phyloP scores from a whole-genome alignment of 176 grass and related monocot genomes.

The Carex scoparia region DNA sequence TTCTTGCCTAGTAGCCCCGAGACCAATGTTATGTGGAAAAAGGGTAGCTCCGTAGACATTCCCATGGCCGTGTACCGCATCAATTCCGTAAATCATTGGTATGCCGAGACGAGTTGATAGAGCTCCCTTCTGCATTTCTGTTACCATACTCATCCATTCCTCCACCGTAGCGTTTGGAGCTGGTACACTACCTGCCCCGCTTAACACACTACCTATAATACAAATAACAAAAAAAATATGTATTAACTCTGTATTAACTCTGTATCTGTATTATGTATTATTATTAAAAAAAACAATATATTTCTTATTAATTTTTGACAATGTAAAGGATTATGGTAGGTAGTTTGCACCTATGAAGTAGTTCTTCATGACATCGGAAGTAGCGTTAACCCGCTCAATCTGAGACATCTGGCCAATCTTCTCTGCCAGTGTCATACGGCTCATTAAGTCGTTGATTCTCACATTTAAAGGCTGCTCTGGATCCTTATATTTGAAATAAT shows the following conservation, averaged over 20 bases:
- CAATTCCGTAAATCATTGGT: slow-evolving; percentile 10
- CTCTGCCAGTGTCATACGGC: slow-evolving; percentile 43
- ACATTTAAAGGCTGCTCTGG: slow-evolving; percentile 27
- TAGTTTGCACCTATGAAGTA: background rate
- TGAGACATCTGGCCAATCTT: slow-evolving; percentile 53
- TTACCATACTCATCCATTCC: slow-evolving; percentile 46
- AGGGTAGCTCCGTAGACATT: slow-evolving; percentile 9
- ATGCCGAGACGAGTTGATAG: slow-evolving; percentile 12
- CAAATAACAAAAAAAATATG: background rate
- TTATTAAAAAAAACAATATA: background rate
- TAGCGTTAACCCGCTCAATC: slow-evolving; percentile 43
- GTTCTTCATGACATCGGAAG: slow-evolving; percentile 32
- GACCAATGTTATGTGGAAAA: slow-evolving; percentile 1
- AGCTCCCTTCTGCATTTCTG: slow-evolving; percentile 34
- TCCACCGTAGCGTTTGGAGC: slow-evolving; percentile 29
- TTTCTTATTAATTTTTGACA: background rate
- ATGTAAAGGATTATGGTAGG: background rate
- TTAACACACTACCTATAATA: slow-evolving; percentile 44
- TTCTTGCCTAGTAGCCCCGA: slow-evolving; percentile 25
- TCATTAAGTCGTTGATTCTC: slow-evolving; percentile 32
- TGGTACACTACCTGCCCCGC: slow-evolving; percentile 51
- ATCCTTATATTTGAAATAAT: slow-evolving; percentile 34
- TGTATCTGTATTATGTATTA: background rate
- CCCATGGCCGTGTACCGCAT: background rate
- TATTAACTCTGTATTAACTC: background rate